phyloP scores from a whole-genome alignment of 2,329 filamentous ascomycete genomes.

The Aspergillus intermedius region DNA sequence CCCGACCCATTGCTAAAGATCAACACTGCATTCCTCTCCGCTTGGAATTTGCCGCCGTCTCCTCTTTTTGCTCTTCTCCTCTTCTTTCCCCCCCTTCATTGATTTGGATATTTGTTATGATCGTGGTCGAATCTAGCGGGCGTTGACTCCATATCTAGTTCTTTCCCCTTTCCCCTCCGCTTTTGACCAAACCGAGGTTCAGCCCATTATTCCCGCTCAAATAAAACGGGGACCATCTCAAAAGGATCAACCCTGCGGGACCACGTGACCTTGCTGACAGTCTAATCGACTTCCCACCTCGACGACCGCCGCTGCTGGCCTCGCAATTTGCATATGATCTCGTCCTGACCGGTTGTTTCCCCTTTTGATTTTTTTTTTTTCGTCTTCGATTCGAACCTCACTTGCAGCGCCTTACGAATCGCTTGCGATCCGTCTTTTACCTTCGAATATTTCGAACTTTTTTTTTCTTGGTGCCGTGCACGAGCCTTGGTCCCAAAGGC shows the following conservation, averaged over 20 bases:
- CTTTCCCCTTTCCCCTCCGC: background rate
- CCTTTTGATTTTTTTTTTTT: background rate
- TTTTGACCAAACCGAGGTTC: background rate
- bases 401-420: background rate
- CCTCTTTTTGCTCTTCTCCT: slow-evolving; percentile 1
- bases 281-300: background rate
- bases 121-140: background rate
- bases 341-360: background rate
- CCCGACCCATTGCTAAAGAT: background rate
- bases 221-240: background rate
- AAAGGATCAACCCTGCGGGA: background rate
- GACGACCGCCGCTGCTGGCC: slow-evolving; percentile 17
- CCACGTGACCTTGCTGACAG: slow-evolving; percentile 11
- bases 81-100: slow-evolving; percentile 4
- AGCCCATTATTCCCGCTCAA: too few species aligned
- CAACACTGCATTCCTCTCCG: slow-evolving; percentile 1
- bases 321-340: slow-evolving; percentile 6
- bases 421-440: background rate
- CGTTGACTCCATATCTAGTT: background rate
- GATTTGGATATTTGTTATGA: background rate
- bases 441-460: background rate
- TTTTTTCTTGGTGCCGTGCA: slow-evolving; percentile 12
- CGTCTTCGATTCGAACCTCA: background rate
- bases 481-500: slow-evolving; percentile 17
- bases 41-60: background rate